These are phyloP conservation scores for Kodamaea hsintzibuensis DNA, from an alignment of 805 yeast genomes.

Conservation along the genomic window DNA sequence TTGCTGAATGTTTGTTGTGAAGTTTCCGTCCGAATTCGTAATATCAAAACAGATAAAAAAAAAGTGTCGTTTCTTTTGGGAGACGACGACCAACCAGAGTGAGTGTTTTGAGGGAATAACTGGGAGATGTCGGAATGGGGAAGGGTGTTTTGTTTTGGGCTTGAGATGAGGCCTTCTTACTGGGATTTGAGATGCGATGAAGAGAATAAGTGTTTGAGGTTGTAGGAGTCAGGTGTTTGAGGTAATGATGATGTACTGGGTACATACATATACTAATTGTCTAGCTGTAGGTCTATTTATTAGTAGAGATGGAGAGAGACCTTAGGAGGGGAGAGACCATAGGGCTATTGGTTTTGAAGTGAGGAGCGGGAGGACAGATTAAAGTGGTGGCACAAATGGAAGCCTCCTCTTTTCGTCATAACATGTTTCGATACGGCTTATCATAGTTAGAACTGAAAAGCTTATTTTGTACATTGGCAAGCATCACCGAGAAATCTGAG, in stretches of 20 bases:
- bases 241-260: no score
- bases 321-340: no score
- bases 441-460: neutral
- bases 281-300: no score
- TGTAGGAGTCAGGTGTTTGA: no score
- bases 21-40: neutral
- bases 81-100: conserved; percentile 1
- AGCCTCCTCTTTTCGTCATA: neutral
- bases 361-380: neutral
- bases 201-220: neutral
- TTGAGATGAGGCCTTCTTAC: neutral
- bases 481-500: no score
- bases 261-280: no score
- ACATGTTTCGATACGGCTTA: neutral
- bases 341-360: neutral
- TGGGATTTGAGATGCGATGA: neutral
- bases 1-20: conserved; percentile 4
- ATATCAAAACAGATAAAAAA: neutral
- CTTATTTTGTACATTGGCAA: neutral
- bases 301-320: no score
- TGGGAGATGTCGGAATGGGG: conserved; percentile 1
- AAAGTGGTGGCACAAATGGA: neutral
- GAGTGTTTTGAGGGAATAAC: conserved; percentile 1
- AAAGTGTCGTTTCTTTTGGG: neutral
- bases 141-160: neutral